A percentile compares a stretch with the other conserved stretches of the same genome.
These are phyloP conservation scores for Torulaspora quercuum DNA, from an alignment of 805 yeast species.

Conservation along the genomic window DNA sequence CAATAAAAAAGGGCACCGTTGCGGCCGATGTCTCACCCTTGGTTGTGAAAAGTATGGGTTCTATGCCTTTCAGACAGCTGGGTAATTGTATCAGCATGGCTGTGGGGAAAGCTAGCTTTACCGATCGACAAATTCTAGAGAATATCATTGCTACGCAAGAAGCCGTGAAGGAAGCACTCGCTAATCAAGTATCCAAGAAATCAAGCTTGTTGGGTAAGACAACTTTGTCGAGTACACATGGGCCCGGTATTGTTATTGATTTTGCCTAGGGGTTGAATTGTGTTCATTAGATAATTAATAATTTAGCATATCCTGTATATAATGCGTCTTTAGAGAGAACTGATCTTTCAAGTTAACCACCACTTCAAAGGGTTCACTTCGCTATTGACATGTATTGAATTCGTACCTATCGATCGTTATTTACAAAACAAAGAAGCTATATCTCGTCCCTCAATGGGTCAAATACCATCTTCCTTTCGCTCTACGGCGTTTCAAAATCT, in stretches of 20 bases:
- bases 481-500: slow-evolving; percentile 69
- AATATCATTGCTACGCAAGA: slow-evolving; percentile 66
- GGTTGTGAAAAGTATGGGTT: slow-evolving; percentile 56
- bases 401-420: too few relatives aligned
- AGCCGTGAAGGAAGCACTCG: slow-evolving; percentile 53
- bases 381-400: slow-evolving; percentile 8
- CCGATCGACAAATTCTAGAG: slow-evolving; percentile 68
- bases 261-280: slow-evolving; percentile 37
- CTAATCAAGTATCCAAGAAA: slow-evolving; percentile 59
- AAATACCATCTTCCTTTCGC: slow-evolving; percentile 93
- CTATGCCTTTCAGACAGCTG: slow-evolving; percentile 75
- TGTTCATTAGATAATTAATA: neutral
- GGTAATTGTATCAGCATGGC: slow-evolving; percentile 59
- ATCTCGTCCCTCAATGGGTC: slow-evolving; percentile 52
- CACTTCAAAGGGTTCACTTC: too few relatives aligned
- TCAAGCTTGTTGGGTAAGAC: slow-evolving; percentile 71
- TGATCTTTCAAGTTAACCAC: too few relatives aligned
- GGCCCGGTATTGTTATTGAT: slow-evolving; percentile 74
- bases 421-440: too few relatives aligned
- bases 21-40: slow-evolving; percentile 56
- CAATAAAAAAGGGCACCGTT: slow-evolving; percentile 81
- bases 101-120: slow-evolving; percentile 72
- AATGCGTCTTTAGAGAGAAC: slow-evolving; percentile 2
- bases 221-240: slow-evolving; percentile 62
- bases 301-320: slow-evolving; percentile 8